phyloP scores from a whole-genome alignment of 768 basidiomycete species.

The Strobilomyces echinocephalus region DNA sequence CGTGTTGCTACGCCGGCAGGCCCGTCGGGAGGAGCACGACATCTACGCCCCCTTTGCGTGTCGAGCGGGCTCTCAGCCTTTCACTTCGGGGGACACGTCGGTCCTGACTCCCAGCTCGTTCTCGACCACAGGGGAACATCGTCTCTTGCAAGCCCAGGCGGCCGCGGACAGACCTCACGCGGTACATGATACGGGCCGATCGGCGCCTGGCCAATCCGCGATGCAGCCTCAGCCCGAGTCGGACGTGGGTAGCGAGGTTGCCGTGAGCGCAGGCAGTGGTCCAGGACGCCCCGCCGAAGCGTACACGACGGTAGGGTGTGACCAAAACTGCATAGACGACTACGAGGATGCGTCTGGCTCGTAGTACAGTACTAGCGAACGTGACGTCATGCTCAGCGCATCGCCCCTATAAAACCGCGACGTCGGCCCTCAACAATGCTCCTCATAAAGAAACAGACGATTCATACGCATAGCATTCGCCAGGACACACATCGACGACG shows the following conservation, averaged over 20 bases:
- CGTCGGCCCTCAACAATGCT: slow-evolving; percentile 15
- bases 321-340: not conserved
- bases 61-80: not conserved
- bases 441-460: not conserved
- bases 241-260: not conserved
- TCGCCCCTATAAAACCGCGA: slow-evolving; percentile 20
- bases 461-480: not conserved
- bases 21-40: slow-evolving; percentile 17
- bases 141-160: slow-evolving; percentile 22
- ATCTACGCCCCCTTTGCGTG: slow-evolving; percentile 17
- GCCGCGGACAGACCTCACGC: slow-evolving; percentile 13
- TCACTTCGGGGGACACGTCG: too few relatives aligned
- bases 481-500: not conserved
- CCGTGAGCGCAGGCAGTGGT: not conserved
- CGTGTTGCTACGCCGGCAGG: slow-evolving; percentile 15
- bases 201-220: not conserved
- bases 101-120: too few relatives aligned
- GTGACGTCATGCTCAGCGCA: slow-evolving; percentile 27
- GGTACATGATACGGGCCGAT: not conserved
- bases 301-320: not conserved
- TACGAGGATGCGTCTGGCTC: not conserved
- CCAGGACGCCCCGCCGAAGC: not conserved
- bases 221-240: not conserved
- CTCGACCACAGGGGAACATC: slow-evolving; percentile 22
- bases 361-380: too few relatives aligned